These are phyloP conservation scores for Mortierella alpina DNA, from an alignment of 192 early-diverging fungal species.

Conservation along the genomic window DNA sequence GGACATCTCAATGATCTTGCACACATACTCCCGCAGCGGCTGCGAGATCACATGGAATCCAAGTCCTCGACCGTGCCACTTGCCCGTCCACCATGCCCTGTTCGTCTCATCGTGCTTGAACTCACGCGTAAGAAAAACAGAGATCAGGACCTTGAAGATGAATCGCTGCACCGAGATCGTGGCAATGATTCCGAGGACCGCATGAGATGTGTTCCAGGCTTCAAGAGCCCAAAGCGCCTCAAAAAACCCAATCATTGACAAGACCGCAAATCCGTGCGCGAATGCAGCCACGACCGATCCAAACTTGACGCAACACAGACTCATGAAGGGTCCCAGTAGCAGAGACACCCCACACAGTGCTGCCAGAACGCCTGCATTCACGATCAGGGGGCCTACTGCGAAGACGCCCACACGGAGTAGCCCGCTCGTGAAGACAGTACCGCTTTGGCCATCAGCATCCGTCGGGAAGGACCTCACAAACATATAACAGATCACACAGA, in stretches of 20 bases:
- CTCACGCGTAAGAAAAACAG: constrained; percentile 80
- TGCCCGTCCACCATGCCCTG: constrained; percentile 89
- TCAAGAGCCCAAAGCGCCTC: constrained; percentile 76
- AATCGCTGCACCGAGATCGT: constrained; percentile 76
- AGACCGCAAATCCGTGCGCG: constrained; percentile 70
- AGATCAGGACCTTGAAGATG: constrained; percentile 74
- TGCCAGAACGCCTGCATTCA: constrained; percentile 74
- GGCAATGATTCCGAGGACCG: constrained; percentile 75
- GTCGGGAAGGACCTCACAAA: constrained; percentile 74
- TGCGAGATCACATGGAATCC: constrained; percentile 70
- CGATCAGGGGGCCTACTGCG: constrained; percentile 74
- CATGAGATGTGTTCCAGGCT: constrained; percentile 70
- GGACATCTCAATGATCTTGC: constrained; percentile 88
- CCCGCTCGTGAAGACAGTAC: constrained; percentile 50
- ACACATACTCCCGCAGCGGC: constrained; percentile 82
- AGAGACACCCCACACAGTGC: constrained; percentile 75
- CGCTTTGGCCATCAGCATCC: constrained; percentile 21
- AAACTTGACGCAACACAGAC: constrained; percentile 76
- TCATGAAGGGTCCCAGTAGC: constrained; percentile 67
- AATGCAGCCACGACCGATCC: constrained; percentile 76
- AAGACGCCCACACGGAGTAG: constrained; percentile 72
- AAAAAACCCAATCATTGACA: constrained; percentile 71
- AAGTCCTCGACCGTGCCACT: constrained; percentile 82
- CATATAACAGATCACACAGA: constrained; percentile 72
- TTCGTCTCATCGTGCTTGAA: constrained; percentile 87